phyloP scores from a whole-genome alignment of 805 yeast genomes.

The Kuraishia molischiana region DNA sequence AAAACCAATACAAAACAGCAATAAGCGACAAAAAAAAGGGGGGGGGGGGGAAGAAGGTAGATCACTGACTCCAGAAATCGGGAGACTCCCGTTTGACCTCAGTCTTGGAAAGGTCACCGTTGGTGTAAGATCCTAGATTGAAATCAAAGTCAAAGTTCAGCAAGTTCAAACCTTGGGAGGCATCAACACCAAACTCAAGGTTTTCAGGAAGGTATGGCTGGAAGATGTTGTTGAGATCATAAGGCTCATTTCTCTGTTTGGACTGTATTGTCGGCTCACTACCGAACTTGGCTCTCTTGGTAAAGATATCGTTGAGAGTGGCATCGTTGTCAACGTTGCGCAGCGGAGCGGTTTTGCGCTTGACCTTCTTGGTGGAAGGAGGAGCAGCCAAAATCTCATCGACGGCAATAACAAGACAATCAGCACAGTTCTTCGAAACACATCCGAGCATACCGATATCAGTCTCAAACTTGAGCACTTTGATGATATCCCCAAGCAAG shows the following conservation, averaged over 20 bases:
- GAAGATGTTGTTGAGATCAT: conserved; percentile 3
- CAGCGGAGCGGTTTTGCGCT: conserved; percentile 3
- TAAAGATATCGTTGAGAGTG: conserved; percentile 23
- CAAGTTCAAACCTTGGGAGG: conserved; percentile 66
- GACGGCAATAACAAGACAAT: conserved; percentile 47
- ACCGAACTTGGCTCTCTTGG: conserved; percentile 5
- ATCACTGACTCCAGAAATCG: too few relatives aligned
- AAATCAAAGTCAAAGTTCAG: conserved; percentile 34
- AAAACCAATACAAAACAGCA: too few relatives aligned
- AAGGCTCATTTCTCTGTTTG: background rate
- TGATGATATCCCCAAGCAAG: conserved; percentile 39
- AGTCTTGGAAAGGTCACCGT: too few relatives aligned
- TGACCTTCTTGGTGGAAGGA: conserved; percentile 3
- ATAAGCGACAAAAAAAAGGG: too few relatives aligned
- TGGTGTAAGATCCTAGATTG: too few relatives aligned
- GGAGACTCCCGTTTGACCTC: too few relatives aligned
- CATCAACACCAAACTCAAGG: conserved; percentile 70
- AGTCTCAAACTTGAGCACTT: conserved; percentile 41
- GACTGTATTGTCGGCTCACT: too few relatives aligned
- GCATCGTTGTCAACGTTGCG: conserved; percentile 6
- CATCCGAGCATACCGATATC: conserved; percentile 49
- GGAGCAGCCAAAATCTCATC: conserved; percentile 45
- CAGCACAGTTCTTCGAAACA: conserved; percentile 45
- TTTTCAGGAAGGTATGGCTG: conserved; percentile 11
- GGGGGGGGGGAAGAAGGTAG: too few relatives aligned